Evolutionary conservation across 1,139 yeast species (phyloP), one percentile per base, ranked within the genome.

Genomic region (Pichia sp.): DNA sequence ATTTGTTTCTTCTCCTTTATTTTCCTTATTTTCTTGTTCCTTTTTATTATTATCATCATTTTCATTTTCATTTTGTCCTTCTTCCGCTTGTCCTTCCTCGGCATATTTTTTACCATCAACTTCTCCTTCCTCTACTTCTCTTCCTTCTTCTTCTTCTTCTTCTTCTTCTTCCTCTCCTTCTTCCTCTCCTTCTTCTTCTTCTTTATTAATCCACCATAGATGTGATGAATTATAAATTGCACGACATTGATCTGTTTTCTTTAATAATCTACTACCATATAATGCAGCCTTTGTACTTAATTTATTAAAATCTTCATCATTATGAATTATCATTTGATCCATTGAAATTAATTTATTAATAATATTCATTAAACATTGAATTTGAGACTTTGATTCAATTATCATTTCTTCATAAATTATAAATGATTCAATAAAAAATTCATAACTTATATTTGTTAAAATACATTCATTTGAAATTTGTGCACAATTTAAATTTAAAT

Each of bases 201-300:
- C 66, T 56, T 85, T 90, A 27, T 83, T 76, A 65, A 94, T 86
- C 95, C 96, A 89, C 96, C 97, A 92, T 46, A 92, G 70, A 66
- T 92, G 97, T 3, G 96, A 83, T 47, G 96, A 90, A 47, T 80
- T 69, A 61, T 86, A 87, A 6, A 92, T 95, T 0, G 96, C 83
- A 28, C 97, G 79, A 63, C 97, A 90, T 66, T 90, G 98, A 61
- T 90, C 97, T 34, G 92, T 92, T 64, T 90, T 92, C 64, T 87
- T 88, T 62, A 92, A 74, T 49, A 92, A 73, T 63, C 87, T 87
- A 8, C 96, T 86, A 1, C 96, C 96, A 62, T 89, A 87, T 44
- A 90, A 69, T 1, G 97, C 88, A 49, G 92, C 76, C 62, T 90
- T 85, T 28, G 95, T 86, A 43, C 89, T 88, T 56, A 92, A 71